Base-by-base conservation (phyloP, 2,329 filamentous ascomycete species). In the Claviceps purpurea region DNA sequence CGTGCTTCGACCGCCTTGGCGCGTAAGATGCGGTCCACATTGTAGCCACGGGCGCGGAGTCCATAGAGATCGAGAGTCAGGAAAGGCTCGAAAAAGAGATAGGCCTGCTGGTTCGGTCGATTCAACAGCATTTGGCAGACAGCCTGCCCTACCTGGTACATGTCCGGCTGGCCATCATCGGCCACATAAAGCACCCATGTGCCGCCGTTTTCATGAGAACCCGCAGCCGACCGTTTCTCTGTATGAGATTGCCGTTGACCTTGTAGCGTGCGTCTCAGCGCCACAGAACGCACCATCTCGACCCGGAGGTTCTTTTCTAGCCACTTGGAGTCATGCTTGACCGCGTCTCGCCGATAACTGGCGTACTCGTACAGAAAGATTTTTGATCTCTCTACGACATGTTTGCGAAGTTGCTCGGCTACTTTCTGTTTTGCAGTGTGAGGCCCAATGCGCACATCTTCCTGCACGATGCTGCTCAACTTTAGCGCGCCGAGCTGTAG, bases 111-210 rank as follows among this genome's bases (percentile, higher is more conserved):
- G 57, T 87, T 91, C 7, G 91, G 89, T 22, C 89, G 80, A 50
- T 81, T 80, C 47, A 98, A 74, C 40, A 98, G 74, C 50, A 95
- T 71, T 60, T 85, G 82, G 56, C 91, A 89, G 47, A 98, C 75
- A 26, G 88, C 88, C 60, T 90, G 86, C 53, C 89, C 93, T 57
- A 98, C 84, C 69, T 98, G 89, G 64, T 95, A 97, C 63, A 94
- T 80, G 63, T 97, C 89, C 34, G 81, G 85, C 54, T 79, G 79
- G 1, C 74, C 67, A 34, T 75, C 77, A 10, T 82, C 78, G 3
- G 85, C 84, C 40, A 97, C 81, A 62, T 85, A 94, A n/a, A 97
- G 70, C 4, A 82, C 77, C 64, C 79, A 84, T 16, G 78, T 76
- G n/a, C 70, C 71, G 18, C 70, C 70, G 16, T 69, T 69, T 24